These are phyloP conservation scores for Fragilariopsis cylindrus DNA, from an alignment of 108 stramenopile species.

Conservation along the genomic window DNA sequence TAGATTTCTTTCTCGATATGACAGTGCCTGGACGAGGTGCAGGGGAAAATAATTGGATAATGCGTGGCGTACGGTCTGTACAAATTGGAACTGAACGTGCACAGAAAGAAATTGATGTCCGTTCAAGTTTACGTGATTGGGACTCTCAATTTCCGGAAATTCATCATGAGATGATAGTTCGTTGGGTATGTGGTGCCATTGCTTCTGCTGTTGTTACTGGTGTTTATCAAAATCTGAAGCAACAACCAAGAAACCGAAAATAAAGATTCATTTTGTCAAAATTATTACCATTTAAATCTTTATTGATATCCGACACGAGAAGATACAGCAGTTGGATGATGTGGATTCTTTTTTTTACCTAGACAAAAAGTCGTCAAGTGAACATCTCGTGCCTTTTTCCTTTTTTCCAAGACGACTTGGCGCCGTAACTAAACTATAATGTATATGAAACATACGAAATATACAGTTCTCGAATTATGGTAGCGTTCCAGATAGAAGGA, in stretches of 20 bases:
- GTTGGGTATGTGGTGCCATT: conserved; percentile 62
- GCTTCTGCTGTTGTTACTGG: conserved; percentile 62
- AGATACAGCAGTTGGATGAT: too few species aligned
- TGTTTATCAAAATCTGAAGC: conserved; percentile 46
- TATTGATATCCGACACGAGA: too few species aligned
- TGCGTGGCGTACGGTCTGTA: conserved; percentile 43
- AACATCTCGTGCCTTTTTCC: too few species aligned
- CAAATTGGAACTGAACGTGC: conserved; percentile 50
- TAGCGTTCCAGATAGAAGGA: too few species aligned
- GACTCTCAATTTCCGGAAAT: conserved; percentile 76
- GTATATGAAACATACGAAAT: too few species aligned
- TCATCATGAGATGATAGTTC: conserved; percentile 82
- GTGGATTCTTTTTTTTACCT: too few species aligned
- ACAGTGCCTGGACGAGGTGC: conserved; percentile 74
- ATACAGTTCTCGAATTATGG: too few species aligned
- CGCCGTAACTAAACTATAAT: too few species aligned
- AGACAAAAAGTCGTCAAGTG: too few species aligned
- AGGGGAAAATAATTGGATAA: conserved; percentile 66
- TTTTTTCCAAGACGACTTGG: too few species aligned
- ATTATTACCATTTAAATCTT: too few species aligned
- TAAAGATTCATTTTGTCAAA: not conserved
- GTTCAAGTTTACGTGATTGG: conserved; percentile 70
- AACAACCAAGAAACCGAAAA: conserved; percentile 24
- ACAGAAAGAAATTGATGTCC: conserved; percentile 70
- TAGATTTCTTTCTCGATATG: conserved; percentile 62